A percentile compares a stretch with the other conserved stretches of the same genome.
Conservation (phyloP, 176 grass and related monocot genomes). For the Oryza meyeriana region DNA sequence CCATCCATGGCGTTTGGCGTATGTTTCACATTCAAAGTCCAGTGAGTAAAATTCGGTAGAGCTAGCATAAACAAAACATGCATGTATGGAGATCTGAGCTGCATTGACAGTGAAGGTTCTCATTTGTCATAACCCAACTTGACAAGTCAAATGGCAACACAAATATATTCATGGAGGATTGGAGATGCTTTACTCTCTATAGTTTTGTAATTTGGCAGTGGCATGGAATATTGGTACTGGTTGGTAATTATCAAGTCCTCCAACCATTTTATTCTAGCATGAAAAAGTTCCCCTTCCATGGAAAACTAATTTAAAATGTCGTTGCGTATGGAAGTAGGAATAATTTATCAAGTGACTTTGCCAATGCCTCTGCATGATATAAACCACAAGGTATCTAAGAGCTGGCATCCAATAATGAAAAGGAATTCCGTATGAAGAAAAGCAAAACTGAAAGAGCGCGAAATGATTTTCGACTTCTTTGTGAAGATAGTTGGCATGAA, state of each 20-base stretch:
- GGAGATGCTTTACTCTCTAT: not conserved
- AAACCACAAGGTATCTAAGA: constrained; percentile 34
- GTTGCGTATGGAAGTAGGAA: constrained; percentile 15
- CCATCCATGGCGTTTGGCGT: not conserved
- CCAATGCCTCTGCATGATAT: not conserved
- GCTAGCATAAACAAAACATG: not conserved
- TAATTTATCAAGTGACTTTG: not conserved
- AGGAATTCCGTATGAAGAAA: not conserved
- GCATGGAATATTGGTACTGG: not conserved
- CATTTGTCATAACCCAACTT: constrained; percentile 21
- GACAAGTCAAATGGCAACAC: not conserved
- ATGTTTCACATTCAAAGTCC: not conserved
- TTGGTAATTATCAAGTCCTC: not conserved
- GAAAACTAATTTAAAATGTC: not conserved
- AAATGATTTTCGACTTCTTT: not conserved
- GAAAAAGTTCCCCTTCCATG: not conserved
- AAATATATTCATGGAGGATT: not conserved
- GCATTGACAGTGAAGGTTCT: constrained; percentile 41
- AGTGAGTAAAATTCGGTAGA: not conserved
- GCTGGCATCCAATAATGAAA: constrained; percentile 48
- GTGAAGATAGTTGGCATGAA: not conserved
- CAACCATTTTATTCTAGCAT: not conserved
- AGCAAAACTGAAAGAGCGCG: not conserved
- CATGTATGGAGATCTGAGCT: constrained; percentile 14
- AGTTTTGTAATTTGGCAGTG: not conserved